Percentiles rank a stretch among this genome's conserved stretches.
These are phyloP conservation scores for Fusarium sp. DNA, from an alignment of 2,329 filamentous ascomycete species.

Conservation along the genomic window DNA sequence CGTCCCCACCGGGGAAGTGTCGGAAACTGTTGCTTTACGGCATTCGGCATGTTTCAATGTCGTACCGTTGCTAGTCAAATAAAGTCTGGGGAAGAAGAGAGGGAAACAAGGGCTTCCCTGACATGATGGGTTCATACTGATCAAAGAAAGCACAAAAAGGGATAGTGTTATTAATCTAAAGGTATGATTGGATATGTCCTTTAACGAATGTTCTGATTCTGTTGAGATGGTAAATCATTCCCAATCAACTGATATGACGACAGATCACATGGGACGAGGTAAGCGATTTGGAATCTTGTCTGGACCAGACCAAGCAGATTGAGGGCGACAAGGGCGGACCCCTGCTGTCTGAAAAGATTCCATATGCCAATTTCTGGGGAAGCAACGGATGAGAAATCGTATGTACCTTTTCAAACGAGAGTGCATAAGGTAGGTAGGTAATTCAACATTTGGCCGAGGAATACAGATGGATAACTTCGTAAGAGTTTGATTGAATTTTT, in stretches of 20 bases:
- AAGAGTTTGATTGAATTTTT: background rate
- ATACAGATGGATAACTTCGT: no score
- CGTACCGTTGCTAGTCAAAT: slow-evolving; percentile 1
- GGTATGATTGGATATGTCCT: background rate
- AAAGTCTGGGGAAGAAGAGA: slow-evolving; percentile 1
- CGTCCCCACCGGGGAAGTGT: slow-evolving; percentile 20
- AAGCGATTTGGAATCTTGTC: slow-evolving; percentile 40
- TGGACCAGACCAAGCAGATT: slow-evolving; percentile 1
- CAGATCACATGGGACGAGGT: slow-evolving; percentile 25
- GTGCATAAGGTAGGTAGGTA: background rate
- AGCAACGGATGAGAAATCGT: slow-evolving; percentile 27
- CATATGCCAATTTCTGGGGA: slow-evolving; percentile 9
- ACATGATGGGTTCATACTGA: no score
- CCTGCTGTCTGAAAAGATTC: slow-evolving; percentile 35
- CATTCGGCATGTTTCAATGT: slow-evolving; percentile 27
- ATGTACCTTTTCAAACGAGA: background rate
- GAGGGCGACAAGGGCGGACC: slow-evolving; percentile 1
- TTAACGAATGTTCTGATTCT: background rate
- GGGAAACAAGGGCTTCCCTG: no score
- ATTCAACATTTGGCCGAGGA: background rate
- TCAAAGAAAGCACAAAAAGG: background rate
- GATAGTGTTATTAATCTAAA: background rate
- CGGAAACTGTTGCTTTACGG: slow-evolving; percentile 15
- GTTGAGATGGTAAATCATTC: background rate
- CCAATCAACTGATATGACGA: slow-evolving; percentile 36